Conservation (phyloP, 2,329 filamentous ascomycete species). For the Botrytis aclada region DNA sequence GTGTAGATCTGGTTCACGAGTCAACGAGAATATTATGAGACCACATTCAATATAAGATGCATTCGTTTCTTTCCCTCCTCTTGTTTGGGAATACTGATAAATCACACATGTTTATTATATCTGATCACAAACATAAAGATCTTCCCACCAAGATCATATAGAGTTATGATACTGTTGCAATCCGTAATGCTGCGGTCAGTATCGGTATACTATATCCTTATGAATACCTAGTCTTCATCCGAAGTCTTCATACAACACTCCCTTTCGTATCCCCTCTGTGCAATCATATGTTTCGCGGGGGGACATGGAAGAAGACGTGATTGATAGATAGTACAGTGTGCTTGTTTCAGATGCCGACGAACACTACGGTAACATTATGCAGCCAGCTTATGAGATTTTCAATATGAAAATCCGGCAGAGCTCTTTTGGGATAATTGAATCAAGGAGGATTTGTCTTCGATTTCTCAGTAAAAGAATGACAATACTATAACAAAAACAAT, state of each 20-base stretch:
- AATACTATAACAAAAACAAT: neutral
- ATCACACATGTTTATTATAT: neutral
- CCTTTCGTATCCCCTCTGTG: neutral
- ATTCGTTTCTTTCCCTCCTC: neutral
- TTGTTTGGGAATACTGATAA: neutral
- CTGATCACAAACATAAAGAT: neutral
- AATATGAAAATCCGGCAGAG: neutral
- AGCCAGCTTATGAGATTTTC: neutral
- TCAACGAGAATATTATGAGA: neutral
- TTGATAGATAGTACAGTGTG: neutral
- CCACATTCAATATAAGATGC: neutral
- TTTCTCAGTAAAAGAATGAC: neutral
- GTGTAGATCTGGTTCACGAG: constrained; percentile 13
- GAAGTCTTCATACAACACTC: neutral
- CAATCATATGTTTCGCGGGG: neutral
- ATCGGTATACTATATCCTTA: neutral
- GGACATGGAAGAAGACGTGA: constrained; percentile 10
- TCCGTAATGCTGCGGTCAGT: neutral
- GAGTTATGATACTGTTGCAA: neutral
- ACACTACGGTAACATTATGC: neutral
- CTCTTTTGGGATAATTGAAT: neutral
- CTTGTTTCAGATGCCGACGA: constrained; percentile 18
- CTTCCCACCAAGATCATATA: neutral
- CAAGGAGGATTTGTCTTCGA: neutral
- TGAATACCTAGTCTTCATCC: neutral